Evolutionary conservation across 1,284 basidiomycete genomes (phyloP).

Genomic region (Peniophora sp.): DNA sequence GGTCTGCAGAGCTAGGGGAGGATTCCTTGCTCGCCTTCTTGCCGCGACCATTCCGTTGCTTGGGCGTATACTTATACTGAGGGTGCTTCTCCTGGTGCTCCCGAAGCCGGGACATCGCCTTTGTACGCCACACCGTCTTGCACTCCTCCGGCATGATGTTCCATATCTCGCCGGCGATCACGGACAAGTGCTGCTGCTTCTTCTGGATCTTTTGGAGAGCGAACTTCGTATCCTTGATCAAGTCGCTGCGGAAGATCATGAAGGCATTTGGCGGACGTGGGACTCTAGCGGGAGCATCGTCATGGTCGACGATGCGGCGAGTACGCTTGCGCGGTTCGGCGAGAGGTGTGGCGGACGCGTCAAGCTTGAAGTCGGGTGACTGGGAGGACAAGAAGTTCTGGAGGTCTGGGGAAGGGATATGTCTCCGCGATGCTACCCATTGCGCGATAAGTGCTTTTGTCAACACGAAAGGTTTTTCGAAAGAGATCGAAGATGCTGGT

Average conservation of each 20-base stretch:
- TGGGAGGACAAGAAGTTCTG: too few relatives aligned
- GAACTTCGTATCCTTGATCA: slow-evolving; percentile 34
- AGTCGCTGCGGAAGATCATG: slow-evolving; percentile 73
- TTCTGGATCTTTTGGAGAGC: slow-evolving; percentile 31
- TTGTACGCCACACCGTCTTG: slow-evolving; percentile 35
- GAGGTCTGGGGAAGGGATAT: too few relatives aligned
- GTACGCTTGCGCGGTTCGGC: too few relatives aligned
- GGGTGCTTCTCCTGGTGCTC: slow-evolving; percentile 35
- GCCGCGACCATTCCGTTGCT: slow-evolving; percentile 19
- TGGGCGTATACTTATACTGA: slow-evolving; percentile 37
- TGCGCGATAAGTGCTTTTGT: too few relatives aligned
- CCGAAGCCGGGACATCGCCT: slow-evolving; percentile 28
- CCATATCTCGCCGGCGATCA: slow-evolving; percentile 49
- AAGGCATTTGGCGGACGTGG: slow-evolving; percentile 79
- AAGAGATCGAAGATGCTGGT: too few relatives aligned
- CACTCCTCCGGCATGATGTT: slow-evolving; percentile 32
- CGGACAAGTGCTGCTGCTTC: slow-evolving; percentile 49
- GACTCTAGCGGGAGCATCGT: slow-evolving; percentile 32
- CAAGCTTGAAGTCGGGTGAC: too few relatives aligned
- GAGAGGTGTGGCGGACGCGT: too few relatives aligned
- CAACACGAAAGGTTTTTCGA: too few relatives aligned
- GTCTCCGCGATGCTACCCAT: too few relatives aligned
- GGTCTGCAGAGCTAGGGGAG: slow-evolving; percentile 3
- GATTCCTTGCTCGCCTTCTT: slow-evolving; percentile 7
- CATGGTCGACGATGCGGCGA: neutral